Conservation (phyloP, 352 stramenopile genomes). For the Blastocystis sp. region DNA sequence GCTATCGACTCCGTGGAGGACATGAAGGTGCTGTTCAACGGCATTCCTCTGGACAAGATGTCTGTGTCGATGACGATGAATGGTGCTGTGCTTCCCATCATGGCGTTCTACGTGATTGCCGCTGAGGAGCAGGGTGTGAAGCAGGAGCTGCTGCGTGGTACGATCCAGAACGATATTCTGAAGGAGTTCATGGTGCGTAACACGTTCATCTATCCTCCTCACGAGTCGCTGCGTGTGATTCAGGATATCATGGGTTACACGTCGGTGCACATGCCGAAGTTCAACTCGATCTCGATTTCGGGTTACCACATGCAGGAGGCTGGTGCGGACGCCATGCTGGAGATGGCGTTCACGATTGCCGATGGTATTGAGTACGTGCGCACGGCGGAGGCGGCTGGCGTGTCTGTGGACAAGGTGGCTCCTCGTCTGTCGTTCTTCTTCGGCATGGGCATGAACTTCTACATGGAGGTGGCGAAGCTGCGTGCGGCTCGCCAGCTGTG, state of each 20-base stretch:
- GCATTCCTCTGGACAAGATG: constrained; percentile 90
- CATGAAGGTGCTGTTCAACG: constrained; percentile 93
- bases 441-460: constrained; percentile 95
- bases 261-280: constrained; percentile 90
- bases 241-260: constrained; percentile 95
- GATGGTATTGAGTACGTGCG: constrained; percentile 93
- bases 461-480: constrained; percentile 91
- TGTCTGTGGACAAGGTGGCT: constrained; percentile 88
- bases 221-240: constrained; percentile 88
- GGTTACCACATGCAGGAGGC: constrained; percentile 97
- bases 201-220: constrained; percentile 95
- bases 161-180: constrained; percentile 94
- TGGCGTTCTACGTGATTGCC: constrained; percentile 92
- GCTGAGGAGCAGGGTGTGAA: constrained; percentile 89
- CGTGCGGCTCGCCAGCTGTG: constrained; percentile 87
- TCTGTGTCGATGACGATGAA: constrained; percentile 98
- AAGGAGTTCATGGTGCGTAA: constrained; percentile 94
- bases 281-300: constrained; percentile 93
- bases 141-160: constrained; percentile 82
- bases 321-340: constrained; percentile 86
- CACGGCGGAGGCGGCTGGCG: constrained; percentile 83
- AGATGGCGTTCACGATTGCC: constrained; percentile 93
- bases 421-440: constrained; percentile 94
- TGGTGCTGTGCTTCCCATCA: constrained; percentile 88
- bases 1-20: constrained; percentile 91